These are phyloP conservation scores for Albatrellus ellisii DNA, from an alignment of 768 basidiomycete genomes.

Conservation along the genomic window DNA sequence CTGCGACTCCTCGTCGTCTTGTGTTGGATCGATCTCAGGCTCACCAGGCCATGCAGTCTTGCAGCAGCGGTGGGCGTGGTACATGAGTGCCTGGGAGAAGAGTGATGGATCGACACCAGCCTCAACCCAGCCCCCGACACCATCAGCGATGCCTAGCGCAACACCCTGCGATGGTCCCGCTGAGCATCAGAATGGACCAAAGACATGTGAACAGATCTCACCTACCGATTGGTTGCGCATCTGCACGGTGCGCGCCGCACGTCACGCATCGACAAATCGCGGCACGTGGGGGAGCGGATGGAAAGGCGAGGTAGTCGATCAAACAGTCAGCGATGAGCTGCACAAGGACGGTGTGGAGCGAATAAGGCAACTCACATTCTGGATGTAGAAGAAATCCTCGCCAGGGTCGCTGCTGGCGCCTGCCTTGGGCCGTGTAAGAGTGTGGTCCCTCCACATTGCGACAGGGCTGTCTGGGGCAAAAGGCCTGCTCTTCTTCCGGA, in stretches of 20 bases:
- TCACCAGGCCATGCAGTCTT: conserved; percentile 71
- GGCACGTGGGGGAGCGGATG: too few relatives aligned
- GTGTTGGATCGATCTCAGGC: conserved; percentile 66
- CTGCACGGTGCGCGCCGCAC: conserved; percentile 23
- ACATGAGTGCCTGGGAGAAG: conserved; percentile 89
- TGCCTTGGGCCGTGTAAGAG: conserved; percentile 33
- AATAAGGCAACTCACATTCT: conserved; percentile 38
- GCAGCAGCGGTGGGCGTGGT: conserved; percentile 63
- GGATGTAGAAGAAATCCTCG: conserved; percentile 56
- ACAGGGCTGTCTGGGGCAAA: conserved; percentile 47
- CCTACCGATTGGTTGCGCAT: conserved; percentile 73
- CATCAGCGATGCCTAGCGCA: conserved; percentile 80
- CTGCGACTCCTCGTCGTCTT: conserved; percentile 56
- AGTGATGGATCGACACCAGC: conserved; percentile 77
- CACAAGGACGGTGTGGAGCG: too few relatives aligned
- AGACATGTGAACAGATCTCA: conserved; percentile 14
- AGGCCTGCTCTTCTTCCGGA: conserved; percentile 25
- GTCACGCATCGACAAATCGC: neutral
- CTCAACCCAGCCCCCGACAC: conserved; percentile 86
- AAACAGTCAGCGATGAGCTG: too few relatives aligned
- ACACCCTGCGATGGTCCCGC: conserved; percentile 37
- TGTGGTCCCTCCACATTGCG: conserved; percentile 58
- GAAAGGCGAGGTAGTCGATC: too few relatives aligned
- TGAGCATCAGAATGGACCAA: conserved; percentile 8
- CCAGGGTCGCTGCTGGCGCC: conserved; percentile 29